A percentile compares a stretch with the other conserved stretches of the same genome.
Evolutionary conservation across 169 alveolate species (phyloP).

Genomic region (Plasmodium vinckei): DNA sequence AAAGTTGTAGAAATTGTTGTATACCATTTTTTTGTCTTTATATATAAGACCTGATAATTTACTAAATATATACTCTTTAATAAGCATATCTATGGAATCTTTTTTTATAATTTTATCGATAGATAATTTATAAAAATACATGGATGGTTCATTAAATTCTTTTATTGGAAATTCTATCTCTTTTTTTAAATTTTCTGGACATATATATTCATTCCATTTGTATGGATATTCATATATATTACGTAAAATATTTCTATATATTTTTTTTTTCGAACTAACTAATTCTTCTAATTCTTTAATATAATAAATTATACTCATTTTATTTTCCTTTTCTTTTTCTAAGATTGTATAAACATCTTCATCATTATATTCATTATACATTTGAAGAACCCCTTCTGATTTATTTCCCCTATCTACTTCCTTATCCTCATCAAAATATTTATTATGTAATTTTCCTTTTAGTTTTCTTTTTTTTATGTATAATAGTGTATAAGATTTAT

Average conservation of each 20-base stretch:
- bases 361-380: conserved; percentile 3
- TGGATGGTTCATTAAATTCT: conserved; percentile 18
- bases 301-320: conserved; percentile 3
- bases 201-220: conserved; percentile 19
- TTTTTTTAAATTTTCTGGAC: not conserved
- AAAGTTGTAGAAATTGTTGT: conserved; percentile 25
- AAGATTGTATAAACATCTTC: not conserved
- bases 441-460: not conserved
- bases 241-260: conserved; percentile 11
- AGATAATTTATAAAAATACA: conserved; percentile 24
- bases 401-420: not conserved
- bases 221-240: conserved; percentile 11
- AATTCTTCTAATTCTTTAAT: conserved; percentile 17
- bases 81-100: conserved; percentile 1
- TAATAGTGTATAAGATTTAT: conserved; percentile 12
- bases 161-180: conserved; percentile 17
- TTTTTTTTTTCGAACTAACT: not conserved
- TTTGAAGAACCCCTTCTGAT: not conserved
- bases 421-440: not conserved
- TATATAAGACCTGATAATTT: conserved; percentile 1
- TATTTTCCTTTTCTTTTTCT: not conserved
- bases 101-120: conserved; percentile 30
- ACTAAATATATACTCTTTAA: conserved; percentile 7
- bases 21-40: not conserved
- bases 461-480: conserved; percentile 21